Conservation (phyloP, 306 rosid genomes). For the Carpinus viminea region DNA sequence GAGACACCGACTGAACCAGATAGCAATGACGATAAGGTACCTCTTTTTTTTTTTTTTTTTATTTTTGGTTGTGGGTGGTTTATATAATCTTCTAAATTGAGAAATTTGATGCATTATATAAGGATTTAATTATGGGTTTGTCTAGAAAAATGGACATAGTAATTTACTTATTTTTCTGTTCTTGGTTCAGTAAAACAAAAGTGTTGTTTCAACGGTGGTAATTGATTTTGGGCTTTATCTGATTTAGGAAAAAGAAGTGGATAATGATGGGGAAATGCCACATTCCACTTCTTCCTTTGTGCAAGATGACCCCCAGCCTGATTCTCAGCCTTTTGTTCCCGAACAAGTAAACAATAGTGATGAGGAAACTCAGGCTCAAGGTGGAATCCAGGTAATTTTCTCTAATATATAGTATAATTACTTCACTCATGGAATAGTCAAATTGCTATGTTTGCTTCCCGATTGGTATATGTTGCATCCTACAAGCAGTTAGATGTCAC, state of each 20-base stretch:
- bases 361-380: conserved; percentile 54
- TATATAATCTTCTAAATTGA: not conserved
- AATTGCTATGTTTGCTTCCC: not conserved
- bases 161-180: not conserved
- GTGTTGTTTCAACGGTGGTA: not conserved
- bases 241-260: conserved; percentile 57
- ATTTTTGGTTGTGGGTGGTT: not conserved
- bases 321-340: conserved; percentile 37
- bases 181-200: not conserved
- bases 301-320: conserved; percentile 38
- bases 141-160: not conserved
- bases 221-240: conserved; percentile 25
- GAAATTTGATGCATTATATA: not conserved
- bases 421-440: not conserved
- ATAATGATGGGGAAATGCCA: conserved; percentile 41
- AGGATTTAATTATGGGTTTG: not conserved
- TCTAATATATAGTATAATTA: not conserved
- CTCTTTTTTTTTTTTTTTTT: not conserved
- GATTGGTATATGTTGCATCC: not conserved
- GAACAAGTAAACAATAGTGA: conserved; percentile 47
- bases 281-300: conserved; percentile 43
- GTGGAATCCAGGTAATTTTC: conserved; percentile 46
- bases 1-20: conserved; percentile 60
- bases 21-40: conserved; percentile 65
- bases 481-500: not conserved